Base-by-base conservation (phyloP, 345 rosid species). In the Boechera stricta region DNA sequence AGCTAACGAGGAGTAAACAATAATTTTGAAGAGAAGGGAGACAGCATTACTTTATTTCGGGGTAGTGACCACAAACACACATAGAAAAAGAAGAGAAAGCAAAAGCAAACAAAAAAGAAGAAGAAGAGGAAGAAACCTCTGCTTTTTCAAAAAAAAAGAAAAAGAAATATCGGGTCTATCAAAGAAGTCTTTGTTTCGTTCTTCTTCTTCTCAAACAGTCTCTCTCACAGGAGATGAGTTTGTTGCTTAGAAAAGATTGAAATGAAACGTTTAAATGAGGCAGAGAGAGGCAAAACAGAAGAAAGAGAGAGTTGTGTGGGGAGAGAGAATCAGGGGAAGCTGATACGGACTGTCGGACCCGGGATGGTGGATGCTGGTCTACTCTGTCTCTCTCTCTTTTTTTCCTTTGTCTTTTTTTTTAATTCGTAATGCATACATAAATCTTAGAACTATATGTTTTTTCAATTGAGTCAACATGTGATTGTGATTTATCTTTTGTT, bases 321-420 rank as follows among this genome's bases (percentile, higher is more conserved):
- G 53, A n/a, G 77, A 68, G 80, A 54, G 75, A 63, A 53, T 69
- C 71, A 70, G 80, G 75, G 75, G 75, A 77, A 52, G 80, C 80
- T 69, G 71, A 77, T 77, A 69, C 80, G 80, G 71, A 54, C 65
- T 69, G 71, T 77, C 80, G 75, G 80, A 70, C 52, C 75, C 65
- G 65, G 35, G 58, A 63, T 15, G 76, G 76, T 77, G 76, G 79
- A 76, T 76, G 74, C 74, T 75, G 62, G 69, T 51, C 73, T 67
- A 49, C 62, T 68, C 79, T 15, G 2, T 56, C 74, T 39, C 48
- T 67, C 39, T 28, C 47, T 49, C 15, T 48, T 31, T 69, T 15
- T 69, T 15, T 36, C 16, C 24, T 21, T 21, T 21, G 24, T 44
- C 6, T 28, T 28, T 28, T 28, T 28, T 28, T 28, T 2, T 28